Conservation (phyloP, 352 stramenopile genomes). For the Thraustotheca clavata region DNA sequence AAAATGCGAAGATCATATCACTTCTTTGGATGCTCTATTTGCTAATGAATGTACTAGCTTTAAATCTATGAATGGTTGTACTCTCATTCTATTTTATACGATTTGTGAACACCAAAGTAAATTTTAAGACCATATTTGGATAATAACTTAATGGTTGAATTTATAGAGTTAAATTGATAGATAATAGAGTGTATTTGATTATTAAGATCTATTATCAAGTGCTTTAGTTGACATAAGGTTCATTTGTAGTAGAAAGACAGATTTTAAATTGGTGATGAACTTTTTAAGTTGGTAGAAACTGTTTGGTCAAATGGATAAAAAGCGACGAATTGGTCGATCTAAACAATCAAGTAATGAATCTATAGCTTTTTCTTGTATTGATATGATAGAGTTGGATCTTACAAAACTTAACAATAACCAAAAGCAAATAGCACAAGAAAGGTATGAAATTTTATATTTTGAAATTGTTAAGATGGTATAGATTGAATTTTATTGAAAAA, state of each 20-base stretch:
- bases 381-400: neutral
- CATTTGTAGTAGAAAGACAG: neutral
- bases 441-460: neutral
- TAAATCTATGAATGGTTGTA: neutral
- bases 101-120: neutral
- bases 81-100: neutral
- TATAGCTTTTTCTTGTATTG: neutral
- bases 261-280: neutral
- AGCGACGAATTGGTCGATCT: neutral
- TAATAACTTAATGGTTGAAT: no score
- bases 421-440: neutral
- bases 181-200: neutral
- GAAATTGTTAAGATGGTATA: neutral
- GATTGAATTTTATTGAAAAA: neutral
- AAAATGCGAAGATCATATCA: no score
- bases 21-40: no score
- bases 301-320: constrained; percentile 9
- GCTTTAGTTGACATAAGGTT: neutral
- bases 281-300: no score
- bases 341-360: neutral
- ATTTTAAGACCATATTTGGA: neutral
- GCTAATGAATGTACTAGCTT: neutral
- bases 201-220: no score
- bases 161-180: constrained; percentile 4
- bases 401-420: neutral